Base-by-base conservation (phyloP, 2,329 filamentous ascomycete species). In the Podosphaera aphanis region DNA sequence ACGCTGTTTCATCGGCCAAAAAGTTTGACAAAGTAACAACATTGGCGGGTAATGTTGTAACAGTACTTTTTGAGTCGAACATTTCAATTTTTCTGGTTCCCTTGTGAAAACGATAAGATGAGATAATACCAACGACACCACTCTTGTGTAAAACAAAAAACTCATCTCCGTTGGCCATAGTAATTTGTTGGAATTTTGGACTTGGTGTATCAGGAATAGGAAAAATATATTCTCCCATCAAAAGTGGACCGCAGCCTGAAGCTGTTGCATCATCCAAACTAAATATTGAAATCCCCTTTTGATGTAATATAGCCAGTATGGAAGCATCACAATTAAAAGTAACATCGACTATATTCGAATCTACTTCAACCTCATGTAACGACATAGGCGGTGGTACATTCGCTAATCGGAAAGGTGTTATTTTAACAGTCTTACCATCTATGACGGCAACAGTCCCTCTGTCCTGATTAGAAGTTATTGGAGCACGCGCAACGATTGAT, bases 371-470 rank as follows among this genome's bases (percentile, higher is more conserved):
- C 47, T 92, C 82, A 52, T 80, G 80, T 50, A 88, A 69, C 15
- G 84, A 76, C 85, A 95, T 94, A 0, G 90, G 90, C 23, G 90
- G 90, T 20, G 90, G 90, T 2, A 94, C 70, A 55, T 90, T 93
- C 11, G 84, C 81, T 43, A 78, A 70, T 50, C 82, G 71, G 51
- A 98, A 70, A 0, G 90, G 84, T 0, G 90, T 95, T 40, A 95
- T 61, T 58, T 92, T 93, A 48, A 95, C 62, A 2, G 59, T 73
- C 42, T 64, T 71, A 15, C 90, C 90, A 60, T 95, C 90, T 37
- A 94, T 75, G 4, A 93, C 85, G 8, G 77, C 81, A 36, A 92
- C 76, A 15, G 78, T 69, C 23, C 86, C 88, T 57, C 76, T 70
- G 61, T 95, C 88, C 50, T 81, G 60, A 1, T 85, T 84, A 10